These are phyloP conservation scores for Phytophthora agathidicida DNA, from an alignment of 352 stramenopile genomes.

Conservation along the genomic window DNA sequence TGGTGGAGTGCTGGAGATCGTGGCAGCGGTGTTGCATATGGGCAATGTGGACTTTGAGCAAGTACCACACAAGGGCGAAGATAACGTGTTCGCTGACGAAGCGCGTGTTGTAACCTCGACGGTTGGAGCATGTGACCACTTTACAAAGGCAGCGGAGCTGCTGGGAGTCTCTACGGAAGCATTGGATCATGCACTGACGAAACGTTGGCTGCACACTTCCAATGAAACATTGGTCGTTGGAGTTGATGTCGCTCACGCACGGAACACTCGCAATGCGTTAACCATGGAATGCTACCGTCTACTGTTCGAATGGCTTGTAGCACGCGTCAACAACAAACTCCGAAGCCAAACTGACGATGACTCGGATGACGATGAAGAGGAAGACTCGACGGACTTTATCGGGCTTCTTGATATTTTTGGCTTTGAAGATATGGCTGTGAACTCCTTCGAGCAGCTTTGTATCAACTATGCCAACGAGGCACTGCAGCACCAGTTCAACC, in stretches of 20 bases:
- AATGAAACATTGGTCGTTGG: constrained; percentile 78
- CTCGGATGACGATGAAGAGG: constrained; percentile 17
- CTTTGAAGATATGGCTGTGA: constrained; percentile 87
- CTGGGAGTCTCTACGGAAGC: constrained; percentile 62
- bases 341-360: constrained; percentile 26
- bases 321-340: constrained; percentile 91
- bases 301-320: constrained; percentile 96
- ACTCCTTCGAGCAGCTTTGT: constrained; percentile 91
- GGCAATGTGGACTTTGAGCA: constrained; percentile 84
- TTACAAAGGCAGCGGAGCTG: constrained; percentile 58
- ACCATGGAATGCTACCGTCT: constrained; percentile 93
- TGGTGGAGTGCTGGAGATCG: constrained; percentile 67
- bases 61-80: constrained; percentile 28
- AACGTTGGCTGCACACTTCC: constrained; percentile 62
- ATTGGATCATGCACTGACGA: constrained; percentile 67
- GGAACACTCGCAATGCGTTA: constrained; percentile 88
- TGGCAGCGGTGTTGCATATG: constrained; percentile 88
- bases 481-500: constrained; percentile 90
- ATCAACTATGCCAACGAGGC: constrained; percentile 92
- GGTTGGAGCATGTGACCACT: constrained; percentile 34
- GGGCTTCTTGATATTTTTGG: constrained; percentile 90
- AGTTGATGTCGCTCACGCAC: constrained; percentile 66
- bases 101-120: constrained; percentile 22
- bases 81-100: constrained; percentile 40
- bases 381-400: constrained; percentile 59